Conservation (phyloP, 23 red algal genomes). For the Gracilaria domingensis region DNA sequence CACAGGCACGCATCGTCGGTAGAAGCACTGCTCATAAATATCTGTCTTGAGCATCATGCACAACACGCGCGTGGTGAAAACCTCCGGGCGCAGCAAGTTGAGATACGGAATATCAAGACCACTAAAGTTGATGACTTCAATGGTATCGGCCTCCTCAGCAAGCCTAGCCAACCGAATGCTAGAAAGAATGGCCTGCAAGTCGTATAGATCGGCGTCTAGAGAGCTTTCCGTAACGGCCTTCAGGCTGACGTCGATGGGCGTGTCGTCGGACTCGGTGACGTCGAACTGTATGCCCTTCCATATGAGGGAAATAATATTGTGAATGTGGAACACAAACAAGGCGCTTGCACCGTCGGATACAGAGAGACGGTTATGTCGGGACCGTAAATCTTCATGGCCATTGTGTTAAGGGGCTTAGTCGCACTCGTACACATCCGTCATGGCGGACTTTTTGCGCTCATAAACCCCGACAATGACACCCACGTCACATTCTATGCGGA, state of each 20-base stretch:
- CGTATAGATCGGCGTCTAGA: slow-evolving; percentile 28
- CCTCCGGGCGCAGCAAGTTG: slow-evolving; percentile 23
- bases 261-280: slow-evolving; percentile 34
- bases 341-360: slow-evolving; percentile 51
- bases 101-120: slow-evolving; percentile 46
- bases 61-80: slow-evolving; percentile 48
- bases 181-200: slow-evolving; percentile 58
- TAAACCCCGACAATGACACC: slow-evolving; percentile 20
- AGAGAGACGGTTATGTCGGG: slow-evolving; percentile 23
- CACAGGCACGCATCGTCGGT: slow-evolving; percentile 40
- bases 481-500: slow-evolving; percentile 40
- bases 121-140: slow-evolving; percentile 47
- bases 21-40: slow-evolving; percentile 59
- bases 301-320: slow-evolving; percentile 24
- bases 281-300: slow-evolving; percentile 53
- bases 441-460: background rate
- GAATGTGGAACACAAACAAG: slow-evolving; percentile 17
- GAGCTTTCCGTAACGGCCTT: slow-evolving; percentile 54
- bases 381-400: slow-evolving; percentile 38
- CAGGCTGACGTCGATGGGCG: slow-evolving; percentile 37
- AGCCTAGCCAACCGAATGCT: slow-evolving; percentile 25
- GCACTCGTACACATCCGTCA: slow-evolving; percentile 35
- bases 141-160: slow-evolving; percentile 33
- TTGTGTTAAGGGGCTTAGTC: slow-evolving; percentile 42
- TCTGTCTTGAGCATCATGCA: slow-evolving; percentile 70